Conservation (phyloP, 1,284 basidiomycete species). For the Ceratobasidium sp. region DNA sequence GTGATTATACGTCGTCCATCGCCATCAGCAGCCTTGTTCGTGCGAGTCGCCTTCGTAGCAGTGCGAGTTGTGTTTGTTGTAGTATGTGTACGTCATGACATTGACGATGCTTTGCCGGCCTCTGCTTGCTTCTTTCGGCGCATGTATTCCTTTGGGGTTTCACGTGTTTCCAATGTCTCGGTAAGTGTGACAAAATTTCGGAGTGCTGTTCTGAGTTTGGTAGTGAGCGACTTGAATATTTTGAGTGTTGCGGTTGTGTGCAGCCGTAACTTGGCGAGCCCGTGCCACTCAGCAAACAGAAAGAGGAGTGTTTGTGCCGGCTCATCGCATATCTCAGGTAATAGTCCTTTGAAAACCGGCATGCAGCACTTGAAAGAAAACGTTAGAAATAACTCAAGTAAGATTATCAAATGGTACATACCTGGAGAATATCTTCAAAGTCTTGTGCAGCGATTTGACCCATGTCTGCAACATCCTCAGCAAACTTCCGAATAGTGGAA, state of each 20-base stretch:
- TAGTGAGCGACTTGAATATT: slow-evolving; percentile 50
- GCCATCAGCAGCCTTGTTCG: not conserved
- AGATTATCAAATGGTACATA: slow-evolving; percentile 28
- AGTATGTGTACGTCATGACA: not conserved
- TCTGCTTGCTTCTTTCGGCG: slow-evolving; percentile 23
- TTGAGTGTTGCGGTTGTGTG: slow-evolving; percentile 54
- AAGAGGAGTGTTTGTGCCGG: slow-evolving; percentile 52
- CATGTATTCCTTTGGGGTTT: slow-evolving; percentile 53
- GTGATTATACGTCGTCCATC: not conserved
- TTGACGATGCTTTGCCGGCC: not conserved
- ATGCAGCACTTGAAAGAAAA: slow-evolving; percentile 52
- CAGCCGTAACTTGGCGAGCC: slow-evolving; percentile 55
- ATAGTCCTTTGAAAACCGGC: slow-evolving; percentile 55
- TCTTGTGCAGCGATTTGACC: slow-evolving; percentile 43
- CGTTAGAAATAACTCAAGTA: not conserved
- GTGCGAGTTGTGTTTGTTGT: not conserved
- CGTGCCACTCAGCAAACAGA: slow-evolving; percentile 53
- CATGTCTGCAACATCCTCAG: slow-evolving; percentile 28
- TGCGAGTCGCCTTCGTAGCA: not conserved
- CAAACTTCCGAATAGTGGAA: slow-evolving; percentile 35
- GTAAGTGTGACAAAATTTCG: slow-evolving; percentile 52
- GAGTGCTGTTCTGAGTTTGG: slow-evolving; percentile 52
- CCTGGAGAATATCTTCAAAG: slow-evolving; percentile 55
- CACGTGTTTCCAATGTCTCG: slow-evolving; percentile 48
- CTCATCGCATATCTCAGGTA: slow-evolving; percentile 51